Evolutionary conservation across 495 filamentous ascomycete species (phyloP).

Genomic region (Immersiella caudata): DNA sequence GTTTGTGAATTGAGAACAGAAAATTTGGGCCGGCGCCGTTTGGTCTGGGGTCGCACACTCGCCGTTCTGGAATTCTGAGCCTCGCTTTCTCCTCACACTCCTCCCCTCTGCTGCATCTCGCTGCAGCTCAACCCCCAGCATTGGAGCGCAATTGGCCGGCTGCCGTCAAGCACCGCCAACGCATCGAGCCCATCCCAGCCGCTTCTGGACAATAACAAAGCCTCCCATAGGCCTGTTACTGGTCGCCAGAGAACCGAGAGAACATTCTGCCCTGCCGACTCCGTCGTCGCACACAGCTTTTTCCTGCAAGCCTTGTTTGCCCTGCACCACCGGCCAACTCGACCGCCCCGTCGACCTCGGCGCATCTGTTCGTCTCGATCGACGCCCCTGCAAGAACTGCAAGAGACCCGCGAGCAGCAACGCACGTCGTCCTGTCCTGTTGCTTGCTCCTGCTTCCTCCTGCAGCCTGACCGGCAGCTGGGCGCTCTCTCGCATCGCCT

Average conservation of each 20-base stretch:
- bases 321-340: slow-evolving; percentile 6
- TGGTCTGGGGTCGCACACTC: slow-evolving; percentile 7
- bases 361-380: slow-evolving; percentile 21
- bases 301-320: slow-evolving; percentile 13
- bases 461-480: slow-evolving; percentile 1
- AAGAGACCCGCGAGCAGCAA: neutral
- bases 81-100: slow-evolving; percentile 21
- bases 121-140: slow-evolving; percentile 40
- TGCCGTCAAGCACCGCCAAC: slow-evolving; percentile 41
- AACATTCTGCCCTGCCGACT: slow-evolving; percentile 21
- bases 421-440: slow-evolving; percentile 13
- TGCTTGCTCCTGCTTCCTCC: slow-evolving; percentile 9
- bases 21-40: neutral
- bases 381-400: slow-evolving; percentile 13
- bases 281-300: slow-evolving; percentile 22
- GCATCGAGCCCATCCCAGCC: slow-evolving; percentile 42
- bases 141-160: slow-evolving; percentile 39
- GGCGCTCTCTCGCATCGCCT: slow-evolving; percentile 10
- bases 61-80: slow-evolving; percentile 12
- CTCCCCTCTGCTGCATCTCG: slow-evolving; percentile 36
- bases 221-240: slow-evolving; percentile 40
- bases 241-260: slow-evolving; percentile 23
- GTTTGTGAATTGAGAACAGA: neutral
- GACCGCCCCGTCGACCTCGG: slow-evolving; percentile 18
- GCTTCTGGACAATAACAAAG: slow-evolving; percentile 45